These are phyloP conservation scores for Zygosaccharomyces pseudobailii DNA, from an alignment of 1,139 yeast species.

Conservation along the genomic window DNA sequence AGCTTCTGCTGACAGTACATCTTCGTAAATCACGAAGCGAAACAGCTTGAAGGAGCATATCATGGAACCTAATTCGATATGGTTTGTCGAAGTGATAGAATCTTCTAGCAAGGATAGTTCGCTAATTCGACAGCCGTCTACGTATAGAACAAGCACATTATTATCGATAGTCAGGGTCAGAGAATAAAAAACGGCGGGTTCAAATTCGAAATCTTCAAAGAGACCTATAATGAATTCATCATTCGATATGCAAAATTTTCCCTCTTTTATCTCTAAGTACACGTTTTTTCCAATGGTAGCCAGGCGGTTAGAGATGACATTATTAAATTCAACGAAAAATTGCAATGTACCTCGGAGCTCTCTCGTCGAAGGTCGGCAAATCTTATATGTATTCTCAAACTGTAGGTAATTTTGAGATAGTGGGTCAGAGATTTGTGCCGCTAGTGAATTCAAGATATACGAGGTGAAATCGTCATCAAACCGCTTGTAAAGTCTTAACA, in stretches of 20 bases:
- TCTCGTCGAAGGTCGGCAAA: conserved; percentile 7
- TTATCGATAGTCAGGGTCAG: conserved; percentile 15
- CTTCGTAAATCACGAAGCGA: conserved; percentile 15
- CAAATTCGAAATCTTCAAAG: conserved; percentile 28
- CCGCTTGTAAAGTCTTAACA: conserved; percentile 14
- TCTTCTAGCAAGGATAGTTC: conserved; percentile 16
- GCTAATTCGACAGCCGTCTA: conserved; percentile 23
- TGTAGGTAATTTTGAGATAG: conserved; percentile 20
- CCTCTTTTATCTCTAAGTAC: conserved; percentile 28
- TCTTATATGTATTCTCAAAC: conserved; percentile 24
- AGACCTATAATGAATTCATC: conserved; percentile 28
- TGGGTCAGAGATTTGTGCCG: conserved; percentile 16
- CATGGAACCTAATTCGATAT: conserved; percentile 30
- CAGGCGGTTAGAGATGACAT: conserved; percentile 26
- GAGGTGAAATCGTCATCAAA: conserved; percentile 8
- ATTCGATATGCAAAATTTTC: conserved; percentile 26
- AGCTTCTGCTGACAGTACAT: conserved; percentile 11
- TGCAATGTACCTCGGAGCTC: conserved; percentile 15
- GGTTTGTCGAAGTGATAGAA: conserved; percentile 1
- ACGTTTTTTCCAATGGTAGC: conserved; percentile 21
- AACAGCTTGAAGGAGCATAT: conserved; percentile 27
- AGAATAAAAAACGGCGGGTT: conserved; percentile 17
- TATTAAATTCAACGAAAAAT: conserved; percentile 21
- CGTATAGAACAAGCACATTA: conserved; percentile 18
- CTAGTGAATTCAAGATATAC: conserved; percentile 16